Evolutionary conservation across 148 eudicot genomes (phyloP), one percentile per base, ranked within the genome.

Genomic region (Pharnaceum exiguum): DNA sequence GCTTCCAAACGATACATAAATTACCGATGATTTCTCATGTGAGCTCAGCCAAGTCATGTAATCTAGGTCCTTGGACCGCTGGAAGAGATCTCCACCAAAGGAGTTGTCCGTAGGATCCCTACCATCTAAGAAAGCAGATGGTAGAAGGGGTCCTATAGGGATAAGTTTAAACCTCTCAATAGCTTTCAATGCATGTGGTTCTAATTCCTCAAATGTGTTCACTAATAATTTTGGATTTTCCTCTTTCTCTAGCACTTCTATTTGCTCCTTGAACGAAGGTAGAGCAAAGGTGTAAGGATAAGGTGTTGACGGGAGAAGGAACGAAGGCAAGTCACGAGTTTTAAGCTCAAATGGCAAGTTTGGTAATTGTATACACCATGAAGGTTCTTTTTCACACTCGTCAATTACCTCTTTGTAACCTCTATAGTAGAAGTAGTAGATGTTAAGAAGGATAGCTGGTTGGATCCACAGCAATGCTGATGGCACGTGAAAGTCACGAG

Each of bases 1-100:
- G 51, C 85, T 84, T 11, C 95, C 95, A 49, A 84, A 87, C 0
- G 95, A 84, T 60, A 87, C 68, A 15, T 87, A 87, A 9, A 84
- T 68, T 0, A 87, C 90, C 1, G 87, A 77, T 0, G 77, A 64
- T 24, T 71, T 67, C 16, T 78, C 68, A 27, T 77, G 77, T 0
- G 78, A 59, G 68, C 77, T 39, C 12, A 87, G 51, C 90, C 90
- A 87, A 5, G 43, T 30, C 7, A 75, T 32, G 32, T 70, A 85
- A 15, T 77, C 74, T 17, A 24, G 19, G 1, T 55, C 68, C 25
- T 17, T 62, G 8, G 76, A 47, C 22, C 54, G 26, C 12, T 45
- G 26, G 33, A 65, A 73, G 2, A 68, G 45, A 32, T 70, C 83
- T 0, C 63, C 75, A 6, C 63, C 77, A 13, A 53, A 62, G 16